A percentile compares a stretch with the other conserved stretches of the same genome.
Evolutionary conservation across 108 stramenopile species (phyloP).

Genomic region (Nannochloropsis gaditana): DNA sequence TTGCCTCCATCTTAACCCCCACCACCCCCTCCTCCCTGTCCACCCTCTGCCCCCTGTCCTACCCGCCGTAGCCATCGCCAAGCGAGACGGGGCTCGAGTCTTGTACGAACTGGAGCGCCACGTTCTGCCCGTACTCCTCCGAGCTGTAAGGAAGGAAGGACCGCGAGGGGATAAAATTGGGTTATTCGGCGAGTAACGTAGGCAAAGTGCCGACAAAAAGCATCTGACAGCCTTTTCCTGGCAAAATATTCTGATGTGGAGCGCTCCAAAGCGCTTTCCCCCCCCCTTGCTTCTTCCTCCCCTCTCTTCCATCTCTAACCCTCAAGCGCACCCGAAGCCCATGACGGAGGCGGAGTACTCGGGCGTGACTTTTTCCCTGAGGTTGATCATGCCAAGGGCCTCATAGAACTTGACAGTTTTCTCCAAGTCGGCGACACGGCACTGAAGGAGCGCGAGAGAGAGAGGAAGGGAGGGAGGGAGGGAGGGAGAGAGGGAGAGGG

Average conservation of each 20-base stretch:
- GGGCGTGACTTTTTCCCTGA: background rate
- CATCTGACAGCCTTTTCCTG: no score
- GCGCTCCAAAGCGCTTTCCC: background rate
- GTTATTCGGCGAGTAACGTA: no score
- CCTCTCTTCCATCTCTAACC: background rate
- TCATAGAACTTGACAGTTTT: background rate
- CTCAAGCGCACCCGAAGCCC: background rate
- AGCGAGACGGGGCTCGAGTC: background rate
- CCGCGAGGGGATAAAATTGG: background rate
- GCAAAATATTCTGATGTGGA: no score
- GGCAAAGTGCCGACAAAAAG: no score
- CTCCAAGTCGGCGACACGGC: background rate
- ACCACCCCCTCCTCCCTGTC: background rate
- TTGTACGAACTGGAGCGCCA: background rate
- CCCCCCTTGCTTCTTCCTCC: background rate
- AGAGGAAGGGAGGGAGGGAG: background rate
- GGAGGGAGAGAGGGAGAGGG: background rate
- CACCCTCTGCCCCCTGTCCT: background rate
- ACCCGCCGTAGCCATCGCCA: background rate
- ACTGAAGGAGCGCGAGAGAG: background rate
- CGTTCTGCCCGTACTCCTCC: conserved; percentile 2
- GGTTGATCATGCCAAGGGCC: background rate
- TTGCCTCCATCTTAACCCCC: background rate
- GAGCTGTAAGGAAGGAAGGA: background rate
- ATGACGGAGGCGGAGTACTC: background rate